Percentiles rank a stretch among this genome's conserved stretches.
These are phyloP conservation scores for Calocybe gambosa DNA, from an alignment of 1,284 basidiomycete species.

Conservation along the genomic window DNA sequence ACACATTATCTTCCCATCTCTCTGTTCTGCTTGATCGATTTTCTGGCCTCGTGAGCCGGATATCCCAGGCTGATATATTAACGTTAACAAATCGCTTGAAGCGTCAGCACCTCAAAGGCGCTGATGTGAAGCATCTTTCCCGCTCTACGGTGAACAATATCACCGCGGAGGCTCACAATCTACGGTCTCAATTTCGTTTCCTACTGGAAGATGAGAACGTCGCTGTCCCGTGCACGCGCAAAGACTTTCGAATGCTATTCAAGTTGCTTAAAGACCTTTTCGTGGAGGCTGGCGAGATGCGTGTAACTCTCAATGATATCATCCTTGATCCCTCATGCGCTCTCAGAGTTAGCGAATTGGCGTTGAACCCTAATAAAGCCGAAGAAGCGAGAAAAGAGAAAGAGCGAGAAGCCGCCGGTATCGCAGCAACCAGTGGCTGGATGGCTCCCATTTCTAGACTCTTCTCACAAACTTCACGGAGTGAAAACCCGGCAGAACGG, in stretches of 20 bases:
- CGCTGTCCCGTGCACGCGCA: slow-evolving; percentile 62
- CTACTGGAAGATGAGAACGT: slow-evolving; percentile 65
- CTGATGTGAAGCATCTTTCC: slow-evolving; percentile 86
- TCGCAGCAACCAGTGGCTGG: slow-evolving; percentile 46
- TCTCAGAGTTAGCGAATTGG: slow-evolving; percentile 61
- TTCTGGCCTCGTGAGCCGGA: slow-evolving; percentile 57
- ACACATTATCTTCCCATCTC: slow-evolving; percentile 46
- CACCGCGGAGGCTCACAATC: slow-evolving; percentile 60
- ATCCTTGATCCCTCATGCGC: slow-evolving; percentile 84
- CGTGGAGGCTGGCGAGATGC: slow-evolving; percentile 76
- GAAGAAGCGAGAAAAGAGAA: slow-evolving; percentile 30
- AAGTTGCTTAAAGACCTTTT: slow-evolving; percentile 85
- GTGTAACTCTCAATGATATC: slow-evolving; percentile 83
- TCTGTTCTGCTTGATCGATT: slow-evolving; percentile 69
- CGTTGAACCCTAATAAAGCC: slow-evolving; percentile 58
- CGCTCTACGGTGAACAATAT: slow-evolving; percentile 78
- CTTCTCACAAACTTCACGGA: slow-evolving; percentile 36
- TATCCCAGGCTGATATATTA: slow-evolving; percentile 80
- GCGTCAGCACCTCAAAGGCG: slow-evolving; percentile 82
- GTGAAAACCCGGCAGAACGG: slow-evolving; percentile 14
- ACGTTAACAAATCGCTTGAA: slow-evolving; percentile 88
- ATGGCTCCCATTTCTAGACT: slow-evolving; percentile 80
- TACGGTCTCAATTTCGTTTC: slow-evolving; percentile 75
- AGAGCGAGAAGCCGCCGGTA: slow-evolving; percentile 23
- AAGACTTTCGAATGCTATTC: slow-evolving; percentile 81